phyloP scores from a whole-genome alignment of 129 eudicot species.

The Artemisia annua region DNA sequence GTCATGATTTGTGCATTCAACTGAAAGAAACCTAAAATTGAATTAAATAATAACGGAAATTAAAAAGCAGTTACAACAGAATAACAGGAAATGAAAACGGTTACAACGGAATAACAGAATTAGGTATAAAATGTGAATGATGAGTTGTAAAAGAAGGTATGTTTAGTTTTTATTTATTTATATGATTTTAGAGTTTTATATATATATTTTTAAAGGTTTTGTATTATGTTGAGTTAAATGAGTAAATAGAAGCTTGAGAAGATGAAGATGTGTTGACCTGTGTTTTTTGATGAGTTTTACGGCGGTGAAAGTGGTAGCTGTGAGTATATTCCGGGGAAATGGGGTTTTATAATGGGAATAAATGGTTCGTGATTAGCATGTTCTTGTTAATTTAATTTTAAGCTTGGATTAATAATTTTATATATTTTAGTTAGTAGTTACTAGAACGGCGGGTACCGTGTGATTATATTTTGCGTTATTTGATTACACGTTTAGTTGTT shows the following conservation, averaged over 20 bases:
- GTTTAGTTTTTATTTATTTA: neutral
- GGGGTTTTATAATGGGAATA: no score
- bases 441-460: no score
- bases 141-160: conserved; percentile 17
- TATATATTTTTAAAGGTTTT: no score
- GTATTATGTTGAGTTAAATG: neutral
- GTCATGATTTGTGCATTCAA: conserved; percentile 42
- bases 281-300: conserved; percentile 7
- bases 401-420: no score
- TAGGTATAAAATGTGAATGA: neutral
- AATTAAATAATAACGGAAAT: neutral
- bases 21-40: conserved; percentile 6
- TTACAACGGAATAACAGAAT: neutral
- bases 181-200: no score
- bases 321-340: no score
- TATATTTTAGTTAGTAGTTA: no score
- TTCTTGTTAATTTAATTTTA: no score
- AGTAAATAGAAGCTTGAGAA: neutral
- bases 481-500: no score
- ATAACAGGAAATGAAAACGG: neutral
- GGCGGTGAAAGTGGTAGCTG: conserved; percentile 9
- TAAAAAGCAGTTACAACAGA: neutral
- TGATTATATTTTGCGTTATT: no score
- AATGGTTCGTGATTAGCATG: no score
- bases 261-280: conserved; percentile 15